A percentile compares a stretch with the other conserved stretches of the same genome.
These are phyloP conservation scores for Hypoxylon trugodes DNA, from an alignment of 495 filamentous ascomycete species.

Conservation along the genomic window DNA sequence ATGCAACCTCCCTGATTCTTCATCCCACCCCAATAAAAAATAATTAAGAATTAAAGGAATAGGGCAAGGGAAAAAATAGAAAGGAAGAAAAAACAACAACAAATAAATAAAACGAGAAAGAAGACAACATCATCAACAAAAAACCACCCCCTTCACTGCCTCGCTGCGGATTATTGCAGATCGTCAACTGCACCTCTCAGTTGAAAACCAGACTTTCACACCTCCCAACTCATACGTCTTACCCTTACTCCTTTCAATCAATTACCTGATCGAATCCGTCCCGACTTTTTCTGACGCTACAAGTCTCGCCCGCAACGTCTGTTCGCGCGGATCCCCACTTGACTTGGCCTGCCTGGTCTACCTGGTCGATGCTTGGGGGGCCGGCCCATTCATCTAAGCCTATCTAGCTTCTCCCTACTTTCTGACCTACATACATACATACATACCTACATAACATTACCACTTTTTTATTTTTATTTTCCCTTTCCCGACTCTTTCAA, in stretches of 20 bases:
- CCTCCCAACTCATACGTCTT: too few relatives aligned
- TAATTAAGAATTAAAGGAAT: constrained; percentile 3
- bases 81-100: constrained; percentile 1
- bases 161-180: constrained; percentile 23
- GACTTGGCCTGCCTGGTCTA: constrained; percentile 9
- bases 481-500: constrained; percentile 21
- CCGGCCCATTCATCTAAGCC: too few relatives aligned
- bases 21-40: constrained; percentile 27
- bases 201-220: constrained; percentile 34
- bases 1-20: constrained; percentile 37
- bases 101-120: constrained; percentile 13
- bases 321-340: constrained; percentile 39
- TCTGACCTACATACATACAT: constrained; percentile 3
- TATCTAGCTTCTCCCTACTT: not conserved
- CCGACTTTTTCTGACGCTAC: constrained; percentile 41
- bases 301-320: constrained; percentile 41
- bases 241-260: constrained; percentile 16
- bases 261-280: constrained; percentile 34
- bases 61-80: not conserved
- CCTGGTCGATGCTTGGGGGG: constrained; percentile 1
- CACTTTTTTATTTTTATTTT: too few relatives aligned
- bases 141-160: constrained; percentile 11
- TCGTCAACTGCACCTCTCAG: constrained; percentile 27
- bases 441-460: constrained; percentile 33
- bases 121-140: constrained; percentile 13